Conservation (phyloP, 1,284 basidiomycete species). For the Cutaneotrichosporon spelunceum region DNA sequence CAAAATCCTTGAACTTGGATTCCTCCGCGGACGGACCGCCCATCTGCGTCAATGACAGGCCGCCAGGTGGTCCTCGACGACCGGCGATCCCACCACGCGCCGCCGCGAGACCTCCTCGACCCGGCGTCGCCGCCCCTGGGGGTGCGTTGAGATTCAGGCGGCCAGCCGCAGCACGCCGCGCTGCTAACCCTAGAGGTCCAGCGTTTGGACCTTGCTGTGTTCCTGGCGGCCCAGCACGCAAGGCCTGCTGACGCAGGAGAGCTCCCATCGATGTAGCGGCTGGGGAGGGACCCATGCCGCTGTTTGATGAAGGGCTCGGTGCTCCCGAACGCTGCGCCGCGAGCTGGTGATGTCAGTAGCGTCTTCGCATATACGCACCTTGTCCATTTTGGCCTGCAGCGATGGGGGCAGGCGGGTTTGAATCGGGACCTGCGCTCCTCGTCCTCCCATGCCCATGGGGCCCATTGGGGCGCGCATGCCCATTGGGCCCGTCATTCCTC, state of each 20-base stretch:
- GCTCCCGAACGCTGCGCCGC: conserved; percentile 20
- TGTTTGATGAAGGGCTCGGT: conserved; percentile 12
- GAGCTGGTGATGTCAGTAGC: conserved; percentile 16
- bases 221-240: conserved; percentile 22
- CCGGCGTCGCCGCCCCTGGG: conserved; percentile 6
- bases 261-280: conserved; percentile 46
- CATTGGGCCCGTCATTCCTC: conserved; percentile 2
- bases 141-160: conserved; percentile 30
- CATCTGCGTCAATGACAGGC: conserved; percentile 33
- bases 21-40: conserved; percentile 7
- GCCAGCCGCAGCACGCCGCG: conserved; percentile 41
- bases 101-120: conserved; percentile 32
- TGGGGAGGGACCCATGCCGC: conserved; percentile 27
- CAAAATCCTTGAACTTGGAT: conserved; percentile 75
- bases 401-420: conserved; percentile 65
- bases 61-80: conserved; percentile 45
- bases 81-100: conserved; percentile 38
- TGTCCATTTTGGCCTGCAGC: conserved; percentile 89
- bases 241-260: conserved; percentile 43
- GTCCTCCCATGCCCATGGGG: conserved; percentile 27
- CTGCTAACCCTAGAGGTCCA: conserved; percentile 46
- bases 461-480: conserved; percentile 7
- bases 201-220: conserved; percentile 36
- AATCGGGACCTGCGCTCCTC: conserved; percentile 36
- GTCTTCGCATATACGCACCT: conserved; percentile 23